Evolutionary conservation across 176 grass and related monocot genomes (phyloP), one percentile per base, ranked within the genome.

Genomic region (Phyllostachys edulis): DNA sequence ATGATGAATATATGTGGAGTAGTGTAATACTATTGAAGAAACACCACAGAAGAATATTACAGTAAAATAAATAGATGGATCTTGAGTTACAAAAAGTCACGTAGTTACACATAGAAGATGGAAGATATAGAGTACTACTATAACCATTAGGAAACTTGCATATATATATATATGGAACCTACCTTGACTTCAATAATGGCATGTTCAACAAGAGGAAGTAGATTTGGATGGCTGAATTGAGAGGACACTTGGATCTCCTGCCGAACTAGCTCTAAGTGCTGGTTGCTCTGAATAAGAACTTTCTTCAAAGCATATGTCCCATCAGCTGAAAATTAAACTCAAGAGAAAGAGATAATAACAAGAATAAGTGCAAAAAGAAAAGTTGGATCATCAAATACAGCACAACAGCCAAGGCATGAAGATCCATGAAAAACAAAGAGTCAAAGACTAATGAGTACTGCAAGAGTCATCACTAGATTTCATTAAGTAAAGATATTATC

Each of bases 251-350:
- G 60, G 70, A 97, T 97, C 85, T 97, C 94, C 67, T 97, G 90
- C 46, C 75, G 74, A 79, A 97, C 94, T 75, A 94, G 84, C 66
- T 94, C 90, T 41, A 97, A 63, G 63, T 97, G 94, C 69, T 92
- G 82, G 41, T 92, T 76, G 16, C 77, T 92, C 77, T 92, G 94
- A 63, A 97, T 97, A 67, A 90, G 82, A 55, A 94, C 92, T 87
- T 94, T 97, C 83, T 97, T 97, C 79, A 97, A 76, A 55, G 92
- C 94, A 87, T 97, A 97, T 68, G 83, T 94, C 46, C 92, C 95
- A 73, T 92, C 90, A 79, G 69, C 95, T 97, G 84, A 84, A 90
- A 44, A 62, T 18, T 49, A 45, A 69, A 84, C 32, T 26, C 11
- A 82, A 85, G 3, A 78, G 7, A 71, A 38, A 52, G 6, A 82